Evolutionary conservation across 345 rosid genomes (phyloP).

Genomic region (Excoecaria agallocha): DNA sequence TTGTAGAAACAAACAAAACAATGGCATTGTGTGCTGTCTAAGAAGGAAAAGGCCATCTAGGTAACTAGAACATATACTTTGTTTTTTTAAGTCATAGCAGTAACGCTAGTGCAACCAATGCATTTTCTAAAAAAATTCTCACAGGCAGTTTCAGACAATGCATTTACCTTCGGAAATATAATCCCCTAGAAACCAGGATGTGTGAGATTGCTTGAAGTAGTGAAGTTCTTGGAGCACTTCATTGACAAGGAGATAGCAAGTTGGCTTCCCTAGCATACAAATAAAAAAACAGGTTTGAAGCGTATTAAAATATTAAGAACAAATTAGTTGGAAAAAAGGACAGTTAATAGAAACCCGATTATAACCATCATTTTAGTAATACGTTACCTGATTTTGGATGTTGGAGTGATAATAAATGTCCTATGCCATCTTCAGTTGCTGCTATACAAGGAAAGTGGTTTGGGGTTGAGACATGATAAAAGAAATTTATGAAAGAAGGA

Average conservation of each 20-base stretch:
- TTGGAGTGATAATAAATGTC: slow-evolving; percentile 51
- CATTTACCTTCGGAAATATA: slow-evolving; percentile 68
- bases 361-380: neutral
- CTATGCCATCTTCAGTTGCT: slow-evolving; percentile 32
- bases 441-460: neutral
- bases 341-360: neutral
- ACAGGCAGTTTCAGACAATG: neutral
- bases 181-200: slow-evolving; percentile 92
- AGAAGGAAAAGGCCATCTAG: neutral
- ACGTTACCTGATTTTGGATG: slow-evolving; percentile 88
- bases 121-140: neutral
- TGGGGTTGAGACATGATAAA: neutral
- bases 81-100: neutral
- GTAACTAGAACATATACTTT: neutral
- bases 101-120: neutral
- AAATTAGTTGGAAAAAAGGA: neutral
- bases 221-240: slow-evolving; percentile 74
- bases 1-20: neutral
- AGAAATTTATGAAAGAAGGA: too few relatives aligned
- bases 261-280: slow-evolving; percentile 43
- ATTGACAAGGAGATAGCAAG: slow-evolving; percentile 53
- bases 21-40: neutral
- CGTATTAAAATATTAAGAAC: neutral
- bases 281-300: neutral
- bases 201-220: slow-evolving; percentile 76